Conservation (phyloP, 2,329 filamentous ascomycete species). For the Lomentospora prolificans region DNA sequence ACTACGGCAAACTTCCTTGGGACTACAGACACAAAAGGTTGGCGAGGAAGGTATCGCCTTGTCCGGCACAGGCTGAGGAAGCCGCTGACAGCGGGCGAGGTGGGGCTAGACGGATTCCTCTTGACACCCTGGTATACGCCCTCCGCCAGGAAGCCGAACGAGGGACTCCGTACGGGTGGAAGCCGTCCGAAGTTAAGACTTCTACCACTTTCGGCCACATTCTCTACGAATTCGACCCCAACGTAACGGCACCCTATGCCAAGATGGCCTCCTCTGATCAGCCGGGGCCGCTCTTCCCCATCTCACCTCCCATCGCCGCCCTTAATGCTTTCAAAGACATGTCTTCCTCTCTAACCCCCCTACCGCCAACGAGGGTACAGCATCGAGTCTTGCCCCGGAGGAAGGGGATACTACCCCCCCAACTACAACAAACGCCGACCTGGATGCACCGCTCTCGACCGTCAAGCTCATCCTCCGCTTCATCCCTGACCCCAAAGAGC, state of each 20-base stretch:
- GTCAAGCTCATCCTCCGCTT: slow-evolving; percentile 4
- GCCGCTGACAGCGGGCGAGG: too few relatives aligned
- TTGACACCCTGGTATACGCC: too few relatives aligned
- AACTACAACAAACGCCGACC: too few relatives aligned
- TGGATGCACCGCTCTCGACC: too few relatives aligned
- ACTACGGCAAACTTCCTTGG: slow-evolving; percentile 3
- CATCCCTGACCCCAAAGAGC: too few relatives aligned
- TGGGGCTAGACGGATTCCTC: too few relatives aligned
- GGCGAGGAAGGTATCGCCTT: background rate
- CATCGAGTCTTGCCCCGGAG: too few relatives aligned
- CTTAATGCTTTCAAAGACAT: slow-evolving; percentile 23
- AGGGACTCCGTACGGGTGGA: too few relatives aligned
- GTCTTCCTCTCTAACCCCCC: slow-evolving; percentile 6
- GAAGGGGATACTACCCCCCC: too few relatives aligned
- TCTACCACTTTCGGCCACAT: slow-evolving; percentile 42
- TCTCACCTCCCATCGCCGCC: slow-evolving; percentile 35
- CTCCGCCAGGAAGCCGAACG: too few relatives aligned
- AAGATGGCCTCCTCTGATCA: background rate
- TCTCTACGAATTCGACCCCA: slow-evolving; percentile 23
- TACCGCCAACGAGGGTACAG: too few relatives aligned
- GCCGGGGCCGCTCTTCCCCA: slow-evolving; percentile 28
- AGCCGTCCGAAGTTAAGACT: slow-evolving; percentile 15
- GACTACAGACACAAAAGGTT: background rate
- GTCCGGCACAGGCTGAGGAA: background rate
- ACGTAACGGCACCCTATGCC: background rate